These are phyloP conservation scores for Rosa lucieae DNA, from an alignment of 306 rosid species.

Conservation along the genomic window DNA sequence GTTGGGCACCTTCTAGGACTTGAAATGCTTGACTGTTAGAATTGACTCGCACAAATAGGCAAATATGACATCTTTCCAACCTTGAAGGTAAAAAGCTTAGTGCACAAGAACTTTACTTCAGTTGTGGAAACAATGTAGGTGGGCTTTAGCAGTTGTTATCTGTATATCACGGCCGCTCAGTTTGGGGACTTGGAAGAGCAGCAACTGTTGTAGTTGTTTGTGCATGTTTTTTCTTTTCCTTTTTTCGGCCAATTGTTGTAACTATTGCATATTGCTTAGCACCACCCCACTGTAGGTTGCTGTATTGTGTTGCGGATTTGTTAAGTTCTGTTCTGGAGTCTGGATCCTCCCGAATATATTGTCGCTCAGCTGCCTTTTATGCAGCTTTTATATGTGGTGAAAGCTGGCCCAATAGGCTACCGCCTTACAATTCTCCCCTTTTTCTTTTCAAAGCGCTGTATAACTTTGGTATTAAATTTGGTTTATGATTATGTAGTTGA, in stretches of 20 bases:
- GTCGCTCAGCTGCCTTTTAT: background rate
- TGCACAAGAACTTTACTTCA: background rate
- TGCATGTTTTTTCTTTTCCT: background rate
- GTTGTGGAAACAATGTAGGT: background rate
- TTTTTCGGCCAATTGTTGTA: background rate
- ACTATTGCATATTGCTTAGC: too few relatives aligned
- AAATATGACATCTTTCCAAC: background rate
- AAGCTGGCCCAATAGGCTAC: too few relatives aligned
- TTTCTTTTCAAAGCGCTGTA: too few relatives aligned
- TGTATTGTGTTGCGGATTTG: too few relatives aligned
- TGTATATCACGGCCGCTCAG: background rate
- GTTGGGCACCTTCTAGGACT: conserved; percentile 53
- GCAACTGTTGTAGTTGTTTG: background rate
- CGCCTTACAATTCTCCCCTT: background rate
- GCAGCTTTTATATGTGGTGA: background rate
- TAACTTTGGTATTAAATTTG: background rate
- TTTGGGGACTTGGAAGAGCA: background rate
- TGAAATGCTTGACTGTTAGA: background rate
- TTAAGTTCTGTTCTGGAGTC: background rate
- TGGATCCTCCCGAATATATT: too few relatives aligned
- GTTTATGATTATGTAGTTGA: background rate
- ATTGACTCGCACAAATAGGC: background rate
- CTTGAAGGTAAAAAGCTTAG: background rate
- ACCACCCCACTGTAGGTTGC: too few relatives aligned
- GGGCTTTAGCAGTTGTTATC: background rate